Percentiles rank a stretch among this genome's conserved stretches.
These are phyloP conservation scores for Calvatia gigantea DNA, from an alignment of 768 basidiomycete genomes.

Conservation along the genomic window DNA sequence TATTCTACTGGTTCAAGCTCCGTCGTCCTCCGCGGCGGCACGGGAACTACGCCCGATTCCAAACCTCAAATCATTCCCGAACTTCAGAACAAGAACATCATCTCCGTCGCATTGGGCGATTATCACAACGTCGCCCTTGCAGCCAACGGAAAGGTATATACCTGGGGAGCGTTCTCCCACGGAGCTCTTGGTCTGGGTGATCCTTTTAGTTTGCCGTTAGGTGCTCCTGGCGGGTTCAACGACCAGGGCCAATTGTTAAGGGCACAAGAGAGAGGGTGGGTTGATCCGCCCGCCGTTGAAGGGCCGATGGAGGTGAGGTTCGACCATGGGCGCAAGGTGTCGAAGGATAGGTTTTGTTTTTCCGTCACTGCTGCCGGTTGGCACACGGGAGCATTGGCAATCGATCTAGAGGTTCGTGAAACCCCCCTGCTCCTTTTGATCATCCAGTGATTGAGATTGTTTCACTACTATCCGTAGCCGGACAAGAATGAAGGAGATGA, in stretches of 20 bases:
- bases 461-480: conserved; percentile 23
- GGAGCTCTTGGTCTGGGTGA: conserved; percentile 89
- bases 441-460: conserved; percentile 11
- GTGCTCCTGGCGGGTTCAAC: conserved; percentile 58
- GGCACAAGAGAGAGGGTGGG: conserved; percentile 25
- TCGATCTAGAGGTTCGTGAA: conserved; percentile 69
- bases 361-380: conserved; percentile 81
- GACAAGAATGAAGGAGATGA: conserved; percentile 35
- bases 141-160: conserved; percentile 65
- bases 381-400: conserved; percentile 88
- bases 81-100: conserved; percentile 74
- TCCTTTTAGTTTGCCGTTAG: conserved; percentile 48
- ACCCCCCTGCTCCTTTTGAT: neutral
- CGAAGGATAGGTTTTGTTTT: conserved; percentile 70
- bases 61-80: conserved; percentile 64
- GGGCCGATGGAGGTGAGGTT: conserved; percentile 74
- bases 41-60: conserved; percentile 36
- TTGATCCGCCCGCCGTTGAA: conserved; percentile 40
- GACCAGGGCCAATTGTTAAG: conserved; percentile 29
- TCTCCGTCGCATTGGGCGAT: conserved; percentile 88
- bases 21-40: conserved; percentile 70
- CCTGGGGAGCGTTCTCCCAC: conserved; percentile 74
- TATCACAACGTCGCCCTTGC: conserved; percentile 91
- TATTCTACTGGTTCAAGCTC: conserved; percentile 72
- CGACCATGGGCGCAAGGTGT: conserved; percentile 48